Evolutionary conservation across 345 rosid species (phyloP).

Genomic region (rapeseed (Brassica napus)): Da-Ae NC_063436.1:6158501-6159000

Average conservation of each 20-base stretch:
- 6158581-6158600: too few relatives aligned
- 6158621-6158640: too few relatives aligned
- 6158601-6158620: too few relatives aligned
- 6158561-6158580: too few relatives aligned
- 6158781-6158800: background rate
- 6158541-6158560: background rate
- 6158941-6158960: slow-evolving; percentile 56
- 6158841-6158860: background rate
- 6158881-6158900: slow-evolving; percentile 12
- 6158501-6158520: too few relatives aligned
- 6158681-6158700: background rate
- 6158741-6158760: background rate
- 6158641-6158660: too few relatives aligned
- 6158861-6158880: slow-evolving; percentile 25
- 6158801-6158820: background rate
- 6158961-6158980: slow-evolving; percentile 33
- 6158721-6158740: background rate
- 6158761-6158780: background rate
- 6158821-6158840: background rate
- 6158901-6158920: slow-evolving; percentile 41
- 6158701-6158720: background rate
- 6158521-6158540: background rate
- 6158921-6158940: slow-evolving; percentile 48
- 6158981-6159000: background rate
- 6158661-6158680: too few relatives aligned